A percentile compares a stretch with the other conserved stretches of the same genome.
These are phyloP conservation scores for Kurtzmaniella natalensis DNA, from an alignment of 1,139 yeast genomes.

Conservation along the genomic window DNA sequence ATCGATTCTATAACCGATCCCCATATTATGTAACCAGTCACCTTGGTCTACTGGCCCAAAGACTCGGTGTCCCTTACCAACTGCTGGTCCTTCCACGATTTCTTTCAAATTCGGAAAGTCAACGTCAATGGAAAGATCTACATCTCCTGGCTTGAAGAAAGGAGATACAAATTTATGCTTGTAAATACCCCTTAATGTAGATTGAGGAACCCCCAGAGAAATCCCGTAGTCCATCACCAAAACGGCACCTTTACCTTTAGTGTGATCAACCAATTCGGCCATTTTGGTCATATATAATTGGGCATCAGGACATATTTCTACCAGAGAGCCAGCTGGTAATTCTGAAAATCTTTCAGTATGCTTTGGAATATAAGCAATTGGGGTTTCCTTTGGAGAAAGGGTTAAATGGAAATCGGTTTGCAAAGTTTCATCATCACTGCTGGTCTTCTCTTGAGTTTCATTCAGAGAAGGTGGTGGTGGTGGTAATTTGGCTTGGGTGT, in stretches of 20 bases:
- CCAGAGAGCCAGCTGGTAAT: slow-evolving; percentile 52
- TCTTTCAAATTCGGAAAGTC: slow-evolving; percentile 60
- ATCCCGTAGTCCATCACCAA: slow-evolving; percentile 79
- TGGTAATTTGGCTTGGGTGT: slow-evolving; percentile 30
- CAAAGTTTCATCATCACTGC: slow-evolving; percentile 13
- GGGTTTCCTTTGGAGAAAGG: slow-evolving; percentile 57
- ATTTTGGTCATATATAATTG: slow-evolving; percentile 48
- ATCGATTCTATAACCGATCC: slow-evolving; percentile 68
- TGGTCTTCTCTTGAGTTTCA: not conserved
- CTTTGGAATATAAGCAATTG: slow-evolving; percentile 57
- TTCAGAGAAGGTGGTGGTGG: too few relatives aligned
- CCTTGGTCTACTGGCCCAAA: slow-evolving; percentile 74
- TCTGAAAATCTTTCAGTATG: slow-evolving; percentile 48
- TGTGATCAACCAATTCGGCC: slow-evolving; percentile 27
- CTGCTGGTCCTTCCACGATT: slow-evolving; percentile 17
- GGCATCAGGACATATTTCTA: slow-evolving; percentile 77
- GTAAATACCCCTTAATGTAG: slow-evolving; percentile 69
- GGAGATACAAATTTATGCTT: slow-evolving; percentile 78
- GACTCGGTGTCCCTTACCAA: slow-evolving; percentile 16
- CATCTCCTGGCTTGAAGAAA: slow-evolving; percentile 68
- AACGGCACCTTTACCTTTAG: slow-evolving; percentile 53
- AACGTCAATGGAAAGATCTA: slow-evolving; percentile 80
- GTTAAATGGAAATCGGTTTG: slow-evolving; percentile 56
- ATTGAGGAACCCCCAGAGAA: slow-evolving; percentile 55
- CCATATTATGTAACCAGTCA: slow-evolving; percentile 73